Conservation (phyloP, 768 basidiomycete species). For the Suillus decipiens region DNA sequence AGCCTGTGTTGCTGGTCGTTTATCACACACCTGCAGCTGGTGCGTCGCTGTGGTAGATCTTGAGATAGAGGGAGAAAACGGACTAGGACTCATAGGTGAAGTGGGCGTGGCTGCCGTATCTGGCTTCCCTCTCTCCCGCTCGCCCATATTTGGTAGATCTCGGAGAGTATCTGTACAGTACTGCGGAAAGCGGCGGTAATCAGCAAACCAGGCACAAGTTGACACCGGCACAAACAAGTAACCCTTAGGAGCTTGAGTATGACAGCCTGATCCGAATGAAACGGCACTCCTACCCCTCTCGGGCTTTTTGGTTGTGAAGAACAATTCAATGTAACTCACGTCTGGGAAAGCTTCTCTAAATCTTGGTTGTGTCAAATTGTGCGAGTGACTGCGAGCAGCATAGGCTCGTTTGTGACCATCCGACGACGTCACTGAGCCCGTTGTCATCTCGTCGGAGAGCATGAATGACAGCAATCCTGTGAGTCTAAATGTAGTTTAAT, state of each 20-base stretch:
- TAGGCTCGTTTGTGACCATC: constrained; percentile 77
- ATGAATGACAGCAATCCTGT: constrained; percentile 95
- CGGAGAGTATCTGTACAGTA: constrained; percentile 66
- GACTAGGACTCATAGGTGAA: constrained; percentile 22
- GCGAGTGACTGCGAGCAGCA: constrained; percentile 79
- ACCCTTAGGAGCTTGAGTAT: constrained; percentile 20
- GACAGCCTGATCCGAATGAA: constrained; percentile 12
- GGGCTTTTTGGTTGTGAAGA: constrained; percentile 18
- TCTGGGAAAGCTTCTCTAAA: constrained; percentile 91
- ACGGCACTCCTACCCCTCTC: constrained; percentile 23
- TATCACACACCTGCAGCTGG: constrained; percentile 22
- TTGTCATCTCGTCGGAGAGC: constrained; percentile 96
- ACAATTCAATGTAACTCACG: constrained; percentile 49
- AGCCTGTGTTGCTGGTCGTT: constrained; percentile 21
- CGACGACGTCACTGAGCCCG: constrained; percentile 83
- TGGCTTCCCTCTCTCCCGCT: constrained; percentile 65
- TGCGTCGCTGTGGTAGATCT: constrained; percentile 24
- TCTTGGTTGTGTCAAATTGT: constrained; percentile 78
- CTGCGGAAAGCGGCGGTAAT: constrained; percentile 41
- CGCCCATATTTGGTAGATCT: constrained; percentile 93
- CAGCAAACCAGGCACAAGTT: constrained; percentile 20
- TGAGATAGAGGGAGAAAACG: constrained; percentile 16
- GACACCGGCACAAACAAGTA: constrained; percentile 15
- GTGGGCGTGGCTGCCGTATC: constrained; percentile 29
- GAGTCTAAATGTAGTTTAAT: constrained; percentile 50